phyloP scores from a whole-genome alignment of 1,139 yeast species.

The Petasospora fabianii region DNA sequence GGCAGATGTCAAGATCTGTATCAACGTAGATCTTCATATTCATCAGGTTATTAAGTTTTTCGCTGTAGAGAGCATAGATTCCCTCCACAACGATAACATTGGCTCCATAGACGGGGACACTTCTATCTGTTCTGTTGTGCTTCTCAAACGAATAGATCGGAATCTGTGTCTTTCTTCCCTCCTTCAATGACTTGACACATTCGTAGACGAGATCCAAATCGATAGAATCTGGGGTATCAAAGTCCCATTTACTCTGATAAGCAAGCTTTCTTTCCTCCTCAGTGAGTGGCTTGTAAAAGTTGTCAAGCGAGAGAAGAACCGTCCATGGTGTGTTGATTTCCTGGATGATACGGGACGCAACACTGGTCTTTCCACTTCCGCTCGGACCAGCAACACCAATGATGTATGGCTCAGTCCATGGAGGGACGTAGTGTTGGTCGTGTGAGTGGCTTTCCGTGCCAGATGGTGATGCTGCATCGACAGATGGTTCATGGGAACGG shows the following conservation, averaged over 20 bases:
- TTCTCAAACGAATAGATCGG: slow-evolving; percentile 82
- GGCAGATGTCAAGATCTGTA: slow-evolving; percentile 88
- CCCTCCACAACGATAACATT: slow-evolving; percentile 92
- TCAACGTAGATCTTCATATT: slow-evolving; percentile 89
- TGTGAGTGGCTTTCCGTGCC: no score
- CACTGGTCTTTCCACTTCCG: slow-evolving; percentile 94
- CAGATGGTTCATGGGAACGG: no score
- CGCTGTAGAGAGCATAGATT: slow-evolving; percentile 75
- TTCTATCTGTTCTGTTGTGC: slow-evolving; percentile 70
- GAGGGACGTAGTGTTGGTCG: slow-evolving; percentile 61
- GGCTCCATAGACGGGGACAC: slow-evolving; percentile 85
- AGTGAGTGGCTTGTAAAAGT: slow-evolving; percentile 75
- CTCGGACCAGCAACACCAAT: slow-evolving; percentile 94
- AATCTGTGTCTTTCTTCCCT: slow-evolving; percentile 58
- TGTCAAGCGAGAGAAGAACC: slow-evolving; percentile 84
- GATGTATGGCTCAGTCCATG: slow-evolving; percentile 94
- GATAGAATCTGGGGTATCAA: slow-evolving; percentile 79
- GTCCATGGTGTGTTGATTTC: slow-evolving; percentile 93
- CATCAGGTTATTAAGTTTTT: slow-evolving; percentile 66
- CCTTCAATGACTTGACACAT: slow-evolving; percentile 62
- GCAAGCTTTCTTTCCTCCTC: slow-evolving; percentile 62
- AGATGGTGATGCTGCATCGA: no score
- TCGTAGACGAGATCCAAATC: slow-evolving; percentile 71
- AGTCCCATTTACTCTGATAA: slow-evolving; percentile 68
- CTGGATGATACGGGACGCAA: slow-evolving; percentile 78